Base-by-base conservation (phyloP, 768 basidiomycete genomes). In the Rhodocollybia butyracea region DNA sequence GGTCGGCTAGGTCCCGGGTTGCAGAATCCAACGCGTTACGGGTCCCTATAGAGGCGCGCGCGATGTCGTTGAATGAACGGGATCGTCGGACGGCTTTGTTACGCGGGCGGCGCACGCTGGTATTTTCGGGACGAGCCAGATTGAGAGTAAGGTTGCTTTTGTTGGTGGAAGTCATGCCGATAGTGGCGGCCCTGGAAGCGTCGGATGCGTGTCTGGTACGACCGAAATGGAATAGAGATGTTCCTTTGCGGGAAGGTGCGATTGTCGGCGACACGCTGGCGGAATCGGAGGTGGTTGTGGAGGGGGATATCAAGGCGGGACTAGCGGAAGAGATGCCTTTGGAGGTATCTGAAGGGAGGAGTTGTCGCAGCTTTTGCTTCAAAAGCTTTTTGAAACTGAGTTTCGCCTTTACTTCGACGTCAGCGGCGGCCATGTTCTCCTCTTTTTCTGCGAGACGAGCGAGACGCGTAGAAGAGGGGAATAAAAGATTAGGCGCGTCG, bases 41-140 rank as follows among this genome's bases (percentile, higher is more conserved):
- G n/a, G 48, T 26, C 13, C 32, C 34, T 3, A 50, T 31, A 19
- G 31, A 34, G 13, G 48, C 12, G 17, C 48, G 22, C 10, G 34
- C 48, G 8, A 34, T n/a, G 21, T 50, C 48, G 34, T 50, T 21
- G 34, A 50, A 50, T 7, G 48, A 50, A n/a, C 48, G 48, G 2
- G 48, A 50, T 7, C 48, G 48, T 11, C 48, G 48, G 6, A 50
- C 34, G 43, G 30, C 43, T 17, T 29, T 24, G n/a, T 12, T 17
- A 45, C 26, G 43, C 3, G 43, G 43, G 26, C 15, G 24, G 3
- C 13, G 43, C 6, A 10, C 5, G 43, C 15, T 45, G 7, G 43
- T 5, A 13, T 24, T 50, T 4, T 24, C 12, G 34, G 21, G 7
- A n/a, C n/a, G n/a, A n/a, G n/a, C n/a, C n/a, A n/a, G n/a, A 50